These are phyloP conservation scores for Suillus tomentosus DNA, from an alignment of 768 basidiomycete species.

Conservation along the genomic window DNA sequence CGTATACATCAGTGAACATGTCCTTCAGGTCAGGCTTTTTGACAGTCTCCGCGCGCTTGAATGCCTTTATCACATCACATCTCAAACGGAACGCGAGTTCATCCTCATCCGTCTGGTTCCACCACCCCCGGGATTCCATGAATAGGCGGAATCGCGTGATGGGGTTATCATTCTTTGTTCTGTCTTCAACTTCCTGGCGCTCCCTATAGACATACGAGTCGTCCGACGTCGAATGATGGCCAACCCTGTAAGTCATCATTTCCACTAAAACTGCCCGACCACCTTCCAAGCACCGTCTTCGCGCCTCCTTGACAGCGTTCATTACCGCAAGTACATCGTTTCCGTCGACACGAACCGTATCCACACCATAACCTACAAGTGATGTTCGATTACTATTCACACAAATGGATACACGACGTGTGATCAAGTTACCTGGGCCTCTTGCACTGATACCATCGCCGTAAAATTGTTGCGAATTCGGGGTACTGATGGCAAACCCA, in stretches of 20 bases:
- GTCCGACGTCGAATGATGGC: conserved; percentile 95
- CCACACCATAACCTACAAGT: conserved; percentile 66
- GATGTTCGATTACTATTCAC: background rate
- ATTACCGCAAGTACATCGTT: conserved; percentile 90
- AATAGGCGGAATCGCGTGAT: conserved; percentile 82
- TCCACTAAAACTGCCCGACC: conserved; percentile 84
- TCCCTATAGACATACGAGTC: conserved; percentile 94
- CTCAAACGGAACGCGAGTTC: conserved; percentile 67
- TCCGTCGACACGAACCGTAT: conserved; percentile 91
- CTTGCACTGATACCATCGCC: conserved; percentile 93
- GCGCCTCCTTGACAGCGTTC: conserved; percentile 71
- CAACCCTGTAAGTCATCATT: conserved; percentile 91
- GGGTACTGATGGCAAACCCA: conserved; percentile 95
- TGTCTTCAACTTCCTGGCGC: conserved; percentile 87
- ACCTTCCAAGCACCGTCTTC: conserved; percentile 70
- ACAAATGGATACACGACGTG: background rate
- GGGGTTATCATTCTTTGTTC: conserved; percentile 89
- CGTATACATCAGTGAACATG: conserved; percentile 88
- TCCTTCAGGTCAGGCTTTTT: conserved; percentile 70
- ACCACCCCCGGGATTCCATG: conserved; percentile 84
- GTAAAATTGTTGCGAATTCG: conserved; percentile 83
- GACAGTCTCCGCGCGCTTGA: conserved; percentile 73
- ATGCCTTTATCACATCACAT: conserved; percentile 74
- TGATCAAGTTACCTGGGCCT: conserved; percentile 59
- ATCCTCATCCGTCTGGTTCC: conserved; percentile 77